Conservation (phyloP, 2,329 filamentous ascomycete species). For the Amauroascus verrucosus region DNA sequence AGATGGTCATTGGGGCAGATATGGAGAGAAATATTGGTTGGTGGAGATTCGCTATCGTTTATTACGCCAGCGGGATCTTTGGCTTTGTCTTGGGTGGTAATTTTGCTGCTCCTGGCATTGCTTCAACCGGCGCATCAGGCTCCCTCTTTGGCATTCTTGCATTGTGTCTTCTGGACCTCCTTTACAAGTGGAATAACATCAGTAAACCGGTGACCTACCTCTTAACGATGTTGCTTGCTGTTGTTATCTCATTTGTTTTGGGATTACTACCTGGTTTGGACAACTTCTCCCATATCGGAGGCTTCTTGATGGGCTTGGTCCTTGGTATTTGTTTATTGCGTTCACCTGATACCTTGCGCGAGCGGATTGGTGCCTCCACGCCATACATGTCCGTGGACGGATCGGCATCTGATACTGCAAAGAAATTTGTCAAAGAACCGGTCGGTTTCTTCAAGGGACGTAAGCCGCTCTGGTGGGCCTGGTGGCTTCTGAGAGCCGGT, state of each 20-base stretch:
- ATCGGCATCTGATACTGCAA: conserved; percentile 38
- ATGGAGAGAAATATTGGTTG: conserved; percentile 87
- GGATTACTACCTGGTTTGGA: conserved; percentile 86
- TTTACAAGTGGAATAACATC: conserved; percentile 85
- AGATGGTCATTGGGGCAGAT: conserved; percentile 79
- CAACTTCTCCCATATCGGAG: conserved; percentile 96
- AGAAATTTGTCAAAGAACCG: conserved; percentile 51
- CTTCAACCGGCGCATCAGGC: conserved; percentile 82
- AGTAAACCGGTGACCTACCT: conserved; percentile 68
- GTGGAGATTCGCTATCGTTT: conserved; percentile 79
- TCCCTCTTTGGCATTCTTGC: conserved; percentile 86
- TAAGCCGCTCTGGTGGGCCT: conserved; percentile 91
- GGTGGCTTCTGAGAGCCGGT: conserved; percentile 80
- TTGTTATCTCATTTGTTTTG: conserved; percentile 81
- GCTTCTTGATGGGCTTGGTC: conserved; percentile 82
- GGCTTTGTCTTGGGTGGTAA: conserved; percentile 93
- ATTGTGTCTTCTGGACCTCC: conserved; percentile 72
- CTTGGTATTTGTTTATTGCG: conserved; percentile 80
- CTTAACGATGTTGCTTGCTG: conserved; percentile 74
- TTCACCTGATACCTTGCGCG: conserved; percentile 69
- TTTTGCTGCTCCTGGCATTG: conserved; percentile 69
- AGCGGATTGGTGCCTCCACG: conserved; percentile 57
- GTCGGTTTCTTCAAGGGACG: conserved; percentile 55
- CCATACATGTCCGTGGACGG: conserved; percentile 61
- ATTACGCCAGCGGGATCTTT: conserved; percentile 85